Evolutionary conservation across 805 yeast species (phyloP).

Genomic region (Nakazawaea laoshanensis): DNA sequence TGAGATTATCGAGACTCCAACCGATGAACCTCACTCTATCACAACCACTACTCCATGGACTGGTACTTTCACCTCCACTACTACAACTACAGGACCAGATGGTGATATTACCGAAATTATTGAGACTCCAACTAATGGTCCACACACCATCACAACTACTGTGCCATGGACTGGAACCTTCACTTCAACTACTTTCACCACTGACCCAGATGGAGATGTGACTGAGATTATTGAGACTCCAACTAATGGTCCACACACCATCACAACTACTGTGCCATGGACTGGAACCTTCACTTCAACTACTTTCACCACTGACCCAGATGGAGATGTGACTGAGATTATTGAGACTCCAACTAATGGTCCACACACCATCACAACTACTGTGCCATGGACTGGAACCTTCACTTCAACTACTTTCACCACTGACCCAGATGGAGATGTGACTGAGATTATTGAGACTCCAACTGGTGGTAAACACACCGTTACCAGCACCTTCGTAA

Average conservation of each 20-base stretch:
- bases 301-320: background rate
- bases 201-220: background rate
- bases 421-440: background rate
- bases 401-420: background rate
- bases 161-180: background rate
- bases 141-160: background rate
- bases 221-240: background rate
- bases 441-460: slow-evolving; percentile 1
- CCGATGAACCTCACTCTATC: background rate
- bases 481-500: background rate
- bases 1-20: background rate
- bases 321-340: background rate
- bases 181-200: background rate
- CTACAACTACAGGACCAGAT: background rate
- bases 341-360: background rate
- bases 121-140: background rate
- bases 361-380: background rate
- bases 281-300: background rate
- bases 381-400: slow-evolving; percentile 2
- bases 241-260: background rate
- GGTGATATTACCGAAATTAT: background rate
- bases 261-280: background rate
- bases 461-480: background rate
- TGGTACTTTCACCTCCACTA: background rate
- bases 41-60: slow-evolving; percentile 1